phyloP scores from a whole-genome alignment of 1,139 yeast species.

The Yamadazyma friedrichii region DNA sequence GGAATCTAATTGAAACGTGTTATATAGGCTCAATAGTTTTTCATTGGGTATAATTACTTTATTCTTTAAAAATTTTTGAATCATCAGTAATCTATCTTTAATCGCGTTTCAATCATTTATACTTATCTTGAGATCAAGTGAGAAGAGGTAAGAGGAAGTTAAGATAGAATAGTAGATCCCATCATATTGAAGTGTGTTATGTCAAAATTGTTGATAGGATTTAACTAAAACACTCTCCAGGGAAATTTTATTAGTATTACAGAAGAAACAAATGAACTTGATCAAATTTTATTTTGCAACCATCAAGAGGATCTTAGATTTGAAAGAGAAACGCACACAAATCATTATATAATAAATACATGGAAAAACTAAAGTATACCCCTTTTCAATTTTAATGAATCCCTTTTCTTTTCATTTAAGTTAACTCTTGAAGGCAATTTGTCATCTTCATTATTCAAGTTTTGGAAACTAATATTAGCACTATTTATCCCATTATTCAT shows the following conservation, averaged over 20 bases:
- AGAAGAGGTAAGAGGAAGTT: too few relatives aligned
- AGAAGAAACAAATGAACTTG: too few relatives aligned
- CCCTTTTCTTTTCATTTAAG: slow-evolving; percentile 48
- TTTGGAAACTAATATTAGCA: slow-evolving; percentile 20
- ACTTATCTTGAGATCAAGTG: too few relatives aligned
- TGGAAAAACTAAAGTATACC: slow-evolving; percentile 35
- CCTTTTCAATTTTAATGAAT: slow-evolving; percentile 46
- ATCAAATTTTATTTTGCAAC: too few relatives aligned
- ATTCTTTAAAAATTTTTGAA: slow-evolving; percentile 11
- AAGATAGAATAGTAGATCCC: too few relatives aligned
- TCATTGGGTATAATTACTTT: slow-evolving; percentile 10
- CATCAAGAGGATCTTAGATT: too few relatives aligned
- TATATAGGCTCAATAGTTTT: slow-evolving; percentile 13
- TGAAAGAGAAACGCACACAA: neutral
- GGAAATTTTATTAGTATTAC: too few relatives aligned
- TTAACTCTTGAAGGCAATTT: slow-evolving; percentile 32
- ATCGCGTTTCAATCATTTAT: too few relatives aligned
- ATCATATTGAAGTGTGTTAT: too few relatives aligned
- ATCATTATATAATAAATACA: too few relatives aligned
- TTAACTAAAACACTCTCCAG: too few relatives aligned
- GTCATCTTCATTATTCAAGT: slow-evolving; percentile 15
- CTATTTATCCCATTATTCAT: slow-evolving; percentile 6
- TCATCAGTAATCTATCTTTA: slow-evolving; percentile 2
- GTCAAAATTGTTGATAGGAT: too few relatives aligned
- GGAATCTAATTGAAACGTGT: slow-evolving; percentile 13